Evolutionary conservation across 805 yeast genomes (phyloP).

Genomic region (Kluyveromyces wickerhamii): DNA sequence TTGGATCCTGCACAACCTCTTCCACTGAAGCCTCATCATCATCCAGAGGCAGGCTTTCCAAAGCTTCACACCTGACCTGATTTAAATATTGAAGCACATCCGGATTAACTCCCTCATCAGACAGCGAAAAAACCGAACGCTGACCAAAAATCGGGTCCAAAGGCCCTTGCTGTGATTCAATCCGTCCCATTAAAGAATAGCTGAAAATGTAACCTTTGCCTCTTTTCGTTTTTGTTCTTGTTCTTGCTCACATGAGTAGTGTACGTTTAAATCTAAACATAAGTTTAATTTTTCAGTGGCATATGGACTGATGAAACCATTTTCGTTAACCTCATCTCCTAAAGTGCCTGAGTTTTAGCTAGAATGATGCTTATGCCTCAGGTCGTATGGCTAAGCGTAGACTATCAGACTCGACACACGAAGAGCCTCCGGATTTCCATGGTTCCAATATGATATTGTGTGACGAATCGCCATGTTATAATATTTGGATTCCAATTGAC

Average conservation of each 20-base stretch:
- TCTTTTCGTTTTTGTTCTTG: too few species aligned
- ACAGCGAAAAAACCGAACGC: conserved; percentile 20
- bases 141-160: conserved; percentile 27
- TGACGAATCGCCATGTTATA: conserved; percentile 14
- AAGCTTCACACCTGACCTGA: conserved; percentile 24
- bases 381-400: neutral
- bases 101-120: conserved; percentile 21
- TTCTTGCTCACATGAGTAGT: too few species aligned
- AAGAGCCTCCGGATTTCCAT: too few species aligned
- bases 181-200: neutral
- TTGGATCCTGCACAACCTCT: neutral
- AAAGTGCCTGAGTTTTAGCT: neutral
- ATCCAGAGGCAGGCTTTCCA: conserved; percentile 12
- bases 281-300: too few species aligned
- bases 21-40: neutral
- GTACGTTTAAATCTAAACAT: too few species aligned
- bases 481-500: conserved; percentile 11
- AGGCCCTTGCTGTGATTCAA: conserved; percentile 3
- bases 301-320: too few species aligned
- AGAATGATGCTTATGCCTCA: neutral
- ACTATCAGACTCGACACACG: too few species aligned
- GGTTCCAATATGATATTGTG: conserved; percentile 7
- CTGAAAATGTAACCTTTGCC: too few species aligned
- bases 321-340: too few species aligned
- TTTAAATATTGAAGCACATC: conserved; percentile 19